Percentiles rank a stretch among this genome's conserved stretches.
Conservation (phyloP, 352 stramenopile genomes). For the Phytopythium litorale region DNA sequence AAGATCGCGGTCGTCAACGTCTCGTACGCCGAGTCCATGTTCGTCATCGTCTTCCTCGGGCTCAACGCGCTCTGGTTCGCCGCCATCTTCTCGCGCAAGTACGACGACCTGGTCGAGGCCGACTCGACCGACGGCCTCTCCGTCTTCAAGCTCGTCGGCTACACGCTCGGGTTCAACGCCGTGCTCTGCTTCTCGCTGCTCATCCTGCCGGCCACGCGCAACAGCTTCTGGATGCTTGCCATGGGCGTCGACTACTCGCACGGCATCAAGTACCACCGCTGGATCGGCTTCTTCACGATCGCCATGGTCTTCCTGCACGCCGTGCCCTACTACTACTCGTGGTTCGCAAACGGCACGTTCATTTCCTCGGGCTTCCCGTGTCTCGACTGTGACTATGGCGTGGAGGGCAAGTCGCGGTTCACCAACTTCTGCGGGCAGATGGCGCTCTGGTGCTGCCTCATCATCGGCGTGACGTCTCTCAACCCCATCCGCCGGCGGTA, state of each 20-base stretch:
- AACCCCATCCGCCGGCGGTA: conserved; percentile 60
- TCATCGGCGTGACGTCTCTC: conserved; percentile 78
- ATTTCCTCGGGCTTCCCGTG: conserved; percentile 58
- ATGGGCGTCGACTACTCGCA: conserved; percentile 86
- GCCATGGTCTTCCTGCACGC: conserved; percentile 58
- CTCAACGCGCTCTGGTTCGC: conserved; percentile 82
- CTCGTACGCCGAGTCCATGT: conserved; percentile 75
- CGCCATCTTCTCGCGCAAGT: conserved; percentile 73
- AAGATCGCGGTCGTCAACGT: conserved; percentile 80
- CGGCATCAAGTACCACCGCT: conserved; percentile 86
- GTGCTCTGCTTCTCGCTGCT: conserved; percentile 63
- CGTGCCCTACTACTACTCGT: conserved; percentile 70
- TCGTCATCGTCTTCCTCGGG: conserved; percentile 63
- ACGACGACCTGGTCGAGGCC: conserved; percentile 38
- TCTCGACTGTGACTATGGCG: conserved; percentile 64
- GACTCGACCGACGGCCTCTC: conserved; percentile 37
- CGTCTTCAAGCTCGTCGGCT: conserved; percentile 49
- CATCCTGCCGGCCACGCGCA: conserved; percentile 57
- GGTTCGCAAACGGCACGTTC: conserved; percentile 53
- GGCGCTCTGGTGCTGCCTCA: conserved; percentile 58
- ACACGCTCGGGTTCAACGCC: conserved; percentile 72
- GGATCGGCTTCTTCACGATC: conserved; percentile 75
- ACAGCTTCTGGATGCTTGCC: conserved; percentile 84
- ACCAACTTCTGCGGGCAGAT: conserved; percentile 78
- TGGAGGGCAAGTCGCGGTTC: conserved; percentile 54